Percentiles rank a stretch among this genome's conserved stretches.
These are phyloP conservation scores for Mortierella sp. DNA, from an alignment of 371 early-diverging fungal genomes.

Conservation along the genomic window DNA sequence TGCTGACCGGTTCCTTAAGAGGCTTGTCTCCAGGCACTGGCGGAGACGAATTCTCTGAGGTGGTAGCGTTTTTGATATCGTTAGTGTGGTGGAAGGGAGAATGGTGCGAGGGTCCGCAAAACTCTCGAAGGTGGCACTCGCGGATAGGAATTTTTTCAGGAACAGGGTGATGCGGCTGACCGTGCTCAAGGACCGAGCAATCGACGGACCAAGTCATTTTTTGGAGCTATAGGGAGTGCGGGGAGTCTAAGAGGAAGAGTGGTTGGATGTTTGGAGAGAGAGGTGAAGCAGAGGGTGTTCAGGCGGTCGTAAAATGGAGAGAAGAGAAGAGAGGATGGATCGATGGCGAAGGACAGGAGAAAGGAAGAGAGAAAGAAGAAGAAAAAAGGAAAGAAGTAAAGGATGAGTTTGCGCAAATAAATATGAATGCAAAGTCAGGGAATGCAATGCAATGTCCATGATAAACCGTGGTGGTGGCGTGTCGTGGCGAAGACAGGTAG, in stretches of 20 bases:
- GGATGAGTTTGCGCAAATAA: background rate
- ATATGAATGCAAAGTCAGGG: background rate
- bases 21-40: background rate
- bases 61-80: background rate
- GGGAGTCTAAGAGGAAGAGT: background rate
- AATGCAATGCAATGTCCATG: background rate
- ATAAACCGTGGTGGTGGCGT: background rate
- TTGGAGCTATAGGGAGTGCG: background rate
- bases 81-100: background rate
- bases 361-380: background rate
- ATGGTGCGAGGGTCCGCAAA: background rate
- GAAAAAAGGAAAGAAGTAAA: background rate
- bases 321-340: background rate
- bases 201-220: conserved; percentile 13
- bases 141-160: conserved; percentile 5
- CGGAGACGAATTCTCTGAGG: background rate
- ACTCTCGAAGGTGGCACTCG: conserved; percentile 11
- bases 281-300: background rate
- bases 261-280: background rate
- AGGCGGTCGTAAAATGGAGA: background rate
- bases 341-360: background rate
- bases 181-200: background rate
- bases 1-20: conserved; percentile 20
- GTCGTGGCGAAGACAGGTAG: background rate
- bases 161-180: background rate